phyloP scores from a whole-genome alignment of 805 yeast species.

The Saccharomycodes ludwigii region DNA sequence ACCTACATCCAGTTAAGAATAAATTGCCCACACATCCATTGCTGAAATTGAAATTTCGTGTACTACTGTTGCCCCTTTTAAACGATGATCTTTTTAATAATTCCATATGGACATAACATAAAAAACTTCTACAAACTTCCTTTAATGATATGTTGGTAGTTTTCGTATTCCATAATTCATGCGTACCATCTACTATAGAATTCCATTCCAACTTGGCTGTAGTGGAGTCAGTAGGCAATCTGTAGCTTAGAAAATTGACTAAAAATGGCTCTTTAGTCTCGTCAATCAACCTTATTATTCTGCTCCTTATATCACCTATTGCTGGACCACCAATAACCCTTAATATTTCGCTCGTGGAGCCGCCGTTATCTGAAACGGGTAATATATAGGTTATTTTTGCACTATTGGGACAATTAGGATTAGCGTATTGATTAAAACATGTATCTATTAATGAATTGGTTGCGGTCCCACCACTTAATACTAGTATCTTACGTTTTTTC shows the following conservation, averaged over 20 bases:
- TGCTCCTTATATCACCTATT: constrained; percentile 79
- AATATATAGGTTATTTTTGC: constrained; percentile 52
- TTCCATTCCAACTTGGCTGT: constrained; percentile 67
- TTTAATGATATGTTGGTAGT: constrained; percentile 43
- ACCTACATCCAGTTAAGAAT: constrained; percentile 67
- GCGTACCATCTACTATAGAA: constrained; percentile 66
- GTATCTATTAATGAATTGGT: constrained; percentile 59
- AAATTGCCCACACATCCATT: constrained; percentile 79
- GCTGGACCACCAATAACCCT: constrained; percentile 91
- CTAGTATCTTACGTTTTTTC: constrained; percentile 18
- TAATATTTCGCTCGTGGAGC: constrained; percentile 81
- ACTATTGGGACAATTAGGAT: background rate
- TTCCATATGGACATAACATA: constrained; percentile 71
- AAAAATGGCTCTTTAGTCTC: constrained; percentile 16
- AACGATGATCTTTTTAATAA: constrained; percentile 53
- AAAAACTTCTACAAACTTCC: constrained; percentile 64
- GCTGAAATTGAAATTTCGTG: constrained; percentile 45
- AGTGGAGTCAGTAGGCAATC: constrained; percentile 19
- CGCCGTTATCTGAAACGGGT: constrained; percentile 90
- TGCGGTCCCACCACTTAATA: constrained; percentile 77
- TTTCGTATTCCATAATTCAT: constrained; percentile 50
- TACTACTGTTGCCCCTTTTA: constrained; percentile 34
- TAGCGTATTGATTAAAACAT: constrained; percentile 35
- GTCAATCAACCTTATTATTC: constrained; percentile 66
- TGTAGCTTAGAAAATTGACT: constrained; percentile 19